These are phyloP conservation scores for Clonostachys rhizophaga DNA, from an alignment of 2,329 filamentous ascomycete species.

Conservation along the genomic window DNA sequence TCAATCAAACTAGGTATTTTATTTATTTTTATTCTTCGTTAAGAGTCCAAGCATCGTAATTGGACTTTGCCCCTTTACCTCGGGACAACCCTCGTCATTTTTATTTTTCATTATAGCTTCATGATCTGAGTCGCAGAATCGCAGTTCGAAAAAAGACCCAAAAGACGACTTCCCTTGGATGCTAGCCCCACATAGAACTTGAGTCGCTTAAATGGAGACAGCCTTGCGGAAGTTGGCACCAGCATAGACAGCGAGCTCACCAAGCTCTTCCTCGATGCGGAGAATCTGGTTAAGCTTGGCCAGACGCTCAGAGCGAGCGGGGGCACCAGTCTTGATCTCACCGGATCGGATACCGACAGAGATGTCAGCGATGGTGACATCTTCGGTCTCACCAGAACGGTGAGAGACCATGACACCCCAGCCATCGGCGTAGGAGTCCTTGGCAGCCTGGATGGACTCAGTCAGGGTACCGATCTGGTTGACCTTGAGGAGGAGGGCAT, in stretches of 20 bases:
- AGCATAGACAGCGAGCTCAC: constrained; percentile 85
- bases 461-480: constrained; percentile 99
- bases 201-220: constrained; percentile 69
- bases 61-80: too few relatives aligned
- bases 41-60: too few relatives aligned
- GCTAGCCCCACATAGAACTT: too few relatives aligned
- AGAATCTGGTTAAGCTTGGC: constrained; percentile 99
- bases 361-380: constrained; percentile 98
- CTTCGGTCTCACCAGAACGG: constrained; percentile 98
- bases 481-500: constrained; percentile 97
- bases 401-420: constrained; percentile 99
- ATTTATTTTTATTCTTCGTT: too few relatives aligned
- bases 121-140: too few relatives aligned
- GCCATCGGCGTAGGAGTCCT: constrained; percentile 91
- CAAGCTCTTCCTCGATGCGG: constrained; percentile 98
- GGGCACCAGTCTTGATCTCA: constrained; percentile 99
- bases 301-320: constrained; percentile 92
- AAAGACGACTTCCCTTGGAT: too few relatives aligned
- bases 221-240: constrained; percentile 88
- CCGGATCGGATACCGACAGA: constrained; percentile 93
- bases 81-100: too few relatives aligned
- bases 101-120: too few relatives aligned
- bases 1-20: too few relatives aligned
- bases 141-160: too few relatives aligned
- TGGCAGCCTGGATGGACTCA: constrained; percentile 98